Base-by-base conservation (phyloP, 75 land plant genomes). In the Picea glauca region DNA sequence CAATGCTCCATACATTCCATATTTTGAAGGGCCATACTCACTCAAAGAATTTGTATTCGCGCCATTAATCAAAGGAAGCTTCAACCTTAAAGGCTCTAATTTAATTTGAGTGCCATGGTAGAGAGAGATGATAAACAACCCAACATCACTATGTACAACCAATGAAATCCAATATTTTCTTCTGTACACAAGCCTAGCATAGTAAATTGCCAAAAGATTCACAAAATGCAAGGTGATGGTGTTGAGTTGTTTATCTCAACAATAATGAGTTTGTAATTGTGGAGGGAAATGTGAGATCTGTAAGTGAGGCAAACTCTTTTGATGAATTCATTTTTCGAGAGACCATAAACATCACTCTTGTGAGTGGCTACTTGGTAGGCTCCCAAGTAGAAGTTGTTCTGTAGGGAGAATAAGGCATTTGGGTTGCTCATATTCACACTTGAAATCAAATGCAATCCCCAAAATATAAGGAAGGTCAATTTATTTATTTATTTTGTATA, bases 311-410 rank as follows among this genome's bases (percentile, higher is more conserved):
- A 86, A 72, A 94, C 99, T 26, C 92, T 80, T 84, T 97, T 98
- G 78, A 88, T 40, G 46, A 84, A 72, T 9, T 94, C 99, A 1
- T 91, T 92, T 4, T 85, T 84, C 57, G 94, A 85, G 79, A 94
- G 93, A 77, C 88, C 88, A 13, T 88, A 79, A 78, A 97, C 72
- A 74, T 88, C 90, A 85, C 94, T 89, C 87, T 85, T 91, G 80
- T 94, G 93, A 85, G 94, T 94, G 78, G 99, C 93, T 4, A 89
- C 85, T 80, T 94, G 98, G 82, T 90, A 94, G 3, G 98, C 98
- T 5, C 99, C 99, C 62, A 97, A 70, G 82, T 93, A 90, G 91
- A 97, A 97, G 80, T 84, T 90, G 90, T 94, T 94, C 60, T 92
- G 78, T 57, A 97, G 78, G 67, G 38, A 35, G 38, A 35, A 35